Evolutionary conservation across 1,139 yeast genomes (phyloP).

Genomic region (Sugiyamaella novakii): DNA sequence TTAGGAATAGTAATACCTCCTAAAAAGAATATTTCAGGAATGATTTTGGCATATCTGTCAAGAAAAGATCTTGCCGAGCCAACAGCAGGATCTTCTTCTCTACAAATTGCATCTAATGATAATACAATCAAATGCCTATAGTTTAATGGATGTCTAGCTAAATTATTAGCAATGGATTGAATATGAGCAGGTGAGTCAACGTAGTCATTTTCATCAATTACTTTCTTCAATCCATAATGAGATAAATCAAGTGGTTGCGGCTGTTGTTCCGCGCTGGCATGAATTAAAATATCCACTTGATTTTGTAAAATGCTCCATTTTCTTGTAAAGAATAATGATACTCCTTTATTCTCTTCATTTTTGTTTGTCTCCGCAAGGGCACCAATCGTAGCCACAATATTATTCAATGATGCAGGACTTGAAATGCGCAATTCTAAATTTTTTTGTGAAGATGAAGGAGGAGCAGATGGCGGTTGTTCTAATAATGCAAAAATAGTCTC

Average conservation of each 20-base stretch:
- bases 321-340: slow-evolving; percentile 21
- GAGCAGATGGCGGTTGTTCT: slow-evolving; percentile 17
- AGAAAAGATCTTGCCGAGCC: slow-evolving; percentile 37
- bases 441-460: slow-evolving; percentile 15
- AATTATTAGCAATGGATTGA: slow-evolving; percentile 27
- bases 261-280: slow-evolving; percentile 14
- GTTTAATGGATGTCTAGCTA: slow-evolving; percentile 36
- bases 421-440: slow-evolving; percentile 15
- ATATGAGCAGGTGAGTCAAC: slow-evolving; percentile 28
- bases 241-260: slow-evolving; percentile 14
- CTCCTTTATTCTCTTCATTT: slow-evolving; percentile 12
- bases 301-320: slow-evolving; percentile 33
- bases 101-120: slow-evolving; percentile 38
- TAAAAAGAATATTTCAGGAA: slow-evolving; percentile 43
- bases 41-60: slow-evolving; percentile 40
- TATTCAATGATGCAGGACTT: slow-evolving; percentile 14
- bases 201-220: slow-evolving; percentile 27
- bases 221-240: slow-evolving; percentile 24
- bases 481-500: slow-evolving; percentile 17
- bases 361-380: slow-evolving; percentile 1
- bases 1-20: slow-evolving; percentile 42
- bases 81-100: slow-evolving; percentile 33
- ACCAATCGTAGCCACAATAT: slow-evolving; percentile 10
- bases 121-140: slow-evolving; percentile 35
- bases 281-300: slow-evolving; percentile 32